A percentile compares a stretch with the other conserved stretches of the same genome.
These are phyloP conservation scores for Leucosporidium creatinivorum DNA, from an alignment of 768 basidiomycete genomes.

Conservation along the genomic window DNA sequence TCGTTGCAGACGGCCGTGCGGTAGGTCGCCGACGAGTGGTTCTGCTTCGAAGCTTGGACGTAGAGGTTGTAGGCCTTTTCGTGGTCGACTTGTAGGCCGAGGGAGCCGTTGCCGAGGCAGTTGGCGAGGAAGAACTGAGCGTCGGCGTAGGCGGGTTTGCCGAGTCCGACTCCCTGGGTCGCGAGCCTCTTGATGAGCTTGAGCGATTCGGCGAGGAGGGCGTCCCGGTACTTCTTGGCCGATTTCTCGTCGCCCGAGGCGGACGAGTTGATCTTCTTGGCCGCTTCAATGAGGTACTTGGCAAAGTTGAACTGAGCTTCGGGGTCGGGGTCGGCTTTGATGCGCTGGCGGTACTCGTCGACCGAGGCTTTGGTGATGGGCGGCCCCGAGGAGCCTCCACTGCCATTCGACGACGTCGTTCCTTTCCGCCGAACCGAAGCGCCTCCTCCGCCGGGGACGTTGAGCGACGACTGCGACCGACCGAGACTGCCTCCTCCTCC, in stretches of 20 bases:
- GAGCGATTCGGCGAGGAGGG: conserved; percentile 75
- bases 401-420: conserved; percentile 4
- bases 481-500: conserved; percentile 12
- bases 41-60: conserved; percentile 93
- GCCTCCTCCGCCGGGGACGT: conserved; percentile 16
- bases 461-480: conserved; percentile 18
- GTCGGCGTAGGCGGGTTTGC: conserved; percentile 73
- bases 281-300: conserved; percentile 98
- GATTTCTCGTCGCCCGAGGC: conserved; percentile 50
- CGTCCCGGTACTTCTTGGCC: conserved; percentile 83
- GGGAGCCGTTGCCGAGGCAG: conserved; percentile 87
- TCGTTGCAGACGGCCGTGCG: conserved; percentile 98
- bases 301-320: conserved; percentile 96
- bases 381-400: conserved; percentile 10
- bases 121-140: conserved; percentile 98
- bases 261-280: conserved; percentile 65
- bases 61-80: conserved; percentile 97
- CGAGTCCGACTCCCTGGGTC: conserved; percentile 56
- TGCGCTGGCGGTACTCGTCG: conserved; percentile 92
- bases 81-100: conserved; percentile 94
- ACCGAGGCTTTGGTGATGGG: conserved; percentile 62
- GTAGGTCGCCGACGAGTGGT: conserved; percentile 88
- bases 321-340: conserved; percentile 95
- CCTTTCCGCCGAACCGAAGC: conserved; percentile 10
- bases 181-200: conserved; percentile 89